A percentile compares a stretch with the other conserved stretches of the same genome.
Conservation (phyloP, 2,329 filamentous ascomycete genomes). For the Arachnomyces sp. region DNA sequence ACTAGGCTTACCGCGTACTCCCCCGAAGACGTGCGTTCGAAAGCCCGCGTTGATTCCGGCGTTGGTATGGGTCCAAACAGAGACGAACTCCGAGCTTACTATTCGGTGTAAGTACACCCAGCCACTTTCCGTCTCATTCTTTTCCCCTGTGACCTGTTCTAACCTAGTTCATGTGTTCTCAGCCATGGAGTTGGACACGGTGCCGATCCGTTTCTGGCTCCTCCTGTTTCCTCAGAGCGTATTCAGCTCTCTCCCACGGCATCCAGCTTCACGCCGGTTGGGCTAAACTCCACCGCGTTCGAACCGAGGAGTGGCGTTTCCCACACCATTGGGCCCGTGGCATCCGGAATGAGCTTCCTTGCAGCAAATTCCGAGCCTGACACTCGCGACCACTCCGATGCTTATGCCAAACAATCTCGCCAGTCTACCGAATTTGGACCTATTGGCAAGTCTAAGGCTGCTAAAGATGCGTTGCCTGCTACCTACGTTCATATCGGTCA, state of each 20-base stretch:
- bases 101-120: slow-evolving; percentile 1
- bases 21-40: slow-evolving; percentile 48
- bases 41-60: slow-evolving; percentile 19
- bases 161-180: background rate
- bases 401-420: slow-evolving; percentile 9
- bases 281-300: slow-evolving; percentile 11
- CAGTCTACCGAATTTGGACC: slow-evolving; percentile 16
- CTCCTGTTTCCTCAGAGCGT: slow-evolving; percentile 13
- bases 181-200: slow-evolving; percentile 10
- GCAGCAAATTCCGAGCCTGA: slow-evolving; percentile 16
- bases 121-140: background rate
- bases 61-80: slow-evolving; percentile 9
- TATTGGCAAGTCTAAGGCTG: slow-evolving; percentile 16
- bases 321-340: slow-evolving; percentile 9
- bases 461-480: slow-evolving; percentile 7
- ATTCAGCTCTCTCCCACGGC: slow-evolving; percentile 56
- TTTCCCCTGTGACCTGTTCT: background rate
- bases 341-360: slow-evolving; percentile 14
- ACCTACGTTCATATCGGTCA: slow-evolving; percentile 13
- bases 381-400: slow-evolving; percentile 8
- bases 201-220: slow-evolving; percentile 25
- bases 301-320: slow-evolving; percentile 6
- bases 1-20: slow-evolving; percentile 59
- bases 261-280: slow-evolving; percentile 52
- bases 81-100: slow-evolving; percentile 1